Percentiles rank a stretch among this genome's conserved stretches.
Evolutionary conservation across 2,329 filamentous ascomycete genomes (phyloP).

Genomic region (Teratosphaeria epicoccoides): DNA sequence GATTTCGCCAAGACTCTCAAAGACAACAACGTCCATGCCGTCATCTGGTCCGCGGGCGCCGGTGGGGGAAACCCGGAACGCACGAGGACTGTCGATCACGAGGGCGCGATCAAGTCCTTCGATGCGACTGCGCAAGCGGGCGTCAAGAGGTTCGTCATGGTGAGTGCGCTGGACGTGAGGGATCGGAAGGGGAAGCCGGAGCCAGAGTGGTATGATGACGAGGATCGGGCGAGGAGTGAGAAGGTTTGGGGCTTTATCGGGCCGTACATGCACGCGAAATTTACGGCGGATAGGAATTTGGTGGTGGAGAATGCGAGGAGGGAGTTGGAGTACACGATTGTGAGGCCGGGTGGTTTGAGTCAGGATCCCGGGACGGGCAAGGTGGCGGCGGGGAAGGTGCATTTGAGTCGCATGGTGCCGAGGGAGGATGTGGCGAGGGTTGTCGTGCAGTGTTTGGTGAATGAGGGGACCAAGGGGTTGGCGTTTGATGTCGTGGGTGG

Average conservation of each 20-base stretch:
- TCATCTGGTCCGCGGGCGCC: slow-evolving; percentile 25
- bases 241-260: slow-evolving; percentile 32
- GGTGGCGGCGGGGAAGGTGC: slow-evolving; percentile 34
- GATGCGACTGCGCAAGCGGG: slow-evolving; percentile 46
- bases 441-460: slow-evolving; percentile 44
- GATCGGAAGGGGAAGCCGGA: slow-evolving; percentile 29
- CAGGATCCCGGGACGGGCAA: slow-evolving; percentile 37
- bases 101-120: slow-evolving; percentile 54
- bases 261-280: slow-evolving; percentile 34
- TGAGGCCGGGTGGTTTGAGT: slow-evolving; percentile 33
- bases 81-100: slow-evolving; percentile 50
- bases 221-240: slow-evolving; percentile 27
- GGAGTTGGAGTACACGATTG: slow-evolving; percentile 37
- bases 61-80: slow-evolving; percentile 37
- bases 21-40: slow-evolving; percentile 23
- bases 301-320: slow-evolving; percentile 29
- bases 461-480: slow-evolving; percentile 35
- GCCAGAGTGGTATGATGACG: slow-evolving; percentile 36
- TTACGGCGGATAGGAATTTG: slow-evolving; percentile 32
- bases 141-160: slow-evolving; percentile 52
- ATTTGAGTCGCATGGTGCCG: slow-evolving; percentile 32
- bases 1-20: slow-evolving; percentile 31
- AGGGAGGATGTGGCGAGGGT: slow-evolving; percentile 52
- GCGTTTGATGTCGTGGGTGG: slow-evolving; percentile 37
- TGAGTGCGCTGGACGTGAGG: slow-evolving; percentile 51